Evolutionary conservation across 139 green algal species (phyloP).

Genomic region (Mychonastes homosphaera): DNA sequence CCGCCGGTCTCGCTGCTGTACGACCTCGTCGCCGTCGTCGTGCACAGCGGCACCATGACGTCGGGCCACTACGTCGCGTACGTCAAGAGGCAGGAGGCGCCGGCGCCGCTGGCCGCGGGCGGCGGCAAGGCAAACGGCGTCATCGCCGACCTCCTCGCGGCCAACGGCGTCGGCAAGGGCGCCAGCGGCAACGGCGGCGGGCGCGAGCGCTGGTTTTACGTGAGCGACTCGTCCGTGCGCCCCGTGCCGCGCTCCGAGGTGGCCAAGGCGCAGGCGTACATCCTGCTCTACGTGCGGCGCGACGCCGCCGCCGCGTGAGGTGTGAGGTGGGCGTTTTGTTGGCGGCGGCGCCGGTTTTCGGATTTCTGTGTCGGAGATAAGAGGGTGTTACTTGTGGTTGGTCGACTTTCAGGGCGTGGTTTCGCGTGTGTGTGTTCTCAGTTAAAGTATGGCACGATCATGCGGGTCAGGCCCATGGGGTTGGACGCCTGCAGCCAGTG

Average conservation of each 20-base stretch:
- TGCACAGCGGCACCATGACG: constrained; percentile 49
- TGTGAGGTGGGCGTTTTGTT: too few species aligned
- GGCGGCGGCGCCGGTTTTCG: too few species aligned
- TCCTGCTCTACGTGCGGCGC: constrained; percentile 29
- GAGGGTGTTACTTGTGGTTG: too few species aligned
- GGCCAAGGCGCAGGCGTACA: constrained; percentile 28
- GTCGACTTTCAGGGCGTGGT: too few species aligned
- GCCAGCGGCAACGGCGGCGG: background rate
- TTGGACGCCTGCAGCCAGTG: constrained; percentile 78
- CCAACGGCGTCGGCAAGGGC: background rate
- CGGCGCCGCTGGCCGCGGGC: background rate
- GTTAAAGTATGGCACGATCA: too few species aligned
- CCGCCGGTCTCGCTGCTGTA: constrained; percentile 21
- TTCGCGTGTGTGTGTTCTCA: too few species aligned
- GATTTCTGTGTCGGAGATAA: too few species aligned
- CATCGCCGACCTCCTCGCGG: constrained; percentile 2
- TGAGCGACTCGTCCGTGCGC: constrained; percentile 21
- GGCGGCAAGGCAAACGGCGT: constrained; percentile 1
- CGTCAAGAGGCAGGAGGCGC: constrained; percentile 25
- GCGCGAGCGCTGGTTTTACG: constrained; percentile 18
- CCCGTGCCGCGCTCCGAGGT: constrained; percentile 24
- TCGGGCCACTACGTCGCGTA: constrained; percentile 61
- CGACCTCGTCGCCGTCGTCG: constrained; percentile 51
- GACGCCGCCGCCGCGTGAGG: too few species aligned
- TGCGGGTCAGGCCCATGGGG: constrained; percentile 47